A percentile compares a stretch with the other conserved stretches of the same genome.
Conservation (phyloP, 108 stramenopile genomes). For the Nitzschia inconspicua region DNA sequence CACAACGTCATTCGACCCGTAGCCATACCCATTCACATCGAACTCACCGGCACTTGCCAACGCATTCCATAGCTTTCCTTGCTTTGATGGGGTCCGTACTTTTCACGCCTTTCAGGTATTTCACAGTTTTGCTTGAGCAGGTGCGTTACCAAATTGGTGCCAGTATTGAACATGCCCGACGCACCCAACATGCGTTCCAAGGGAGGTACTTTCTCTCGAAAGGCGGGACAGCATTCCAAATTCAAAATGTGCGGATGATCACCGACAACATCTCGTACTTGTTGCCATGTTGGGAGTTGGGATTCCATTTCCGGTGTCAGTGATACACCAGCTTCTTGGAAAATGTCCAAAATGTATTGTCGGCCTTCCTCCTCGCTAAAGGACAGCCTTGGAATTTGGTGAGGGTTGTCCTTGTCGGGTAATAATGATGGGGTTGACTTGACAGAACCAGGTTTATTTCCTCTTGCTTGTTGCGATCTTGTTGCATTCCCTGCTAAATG, state of each 20-base stretch:
- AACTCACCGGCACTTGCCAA: slow-evolving; percentile 60
- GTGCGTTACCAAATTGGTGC: slow-evolving; percentile 74
- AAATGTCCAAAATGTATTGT: slow-evolving; percentile 45
- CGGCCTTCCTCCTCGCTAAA: slow-evolving; percentile 2
- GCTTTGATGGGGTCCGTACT: slow-evolving; percentile 42
- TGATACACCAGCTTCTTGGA: slow-evolving; percentile 40
- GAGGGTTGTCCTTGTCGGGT: background rate
- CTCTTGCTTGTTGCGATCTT: too few species aligned
- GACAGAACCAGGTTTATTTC: too few species aligned
- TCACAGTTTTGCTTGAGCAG: slow-evolving; percentile 72
- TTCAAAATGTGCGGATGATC: slow-evolving; percentile 37
- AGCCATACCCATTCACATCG: background rate
- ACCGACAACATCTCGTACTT: slow-evolving; percentile 56
- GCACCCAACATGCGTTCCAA: slow-evolving; percentile 60
- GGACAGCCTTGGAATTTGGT: too few species aligned
- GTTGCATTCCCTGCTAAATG: background rate
- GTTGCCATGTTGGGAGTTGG: slow-evolving; percentile 56
- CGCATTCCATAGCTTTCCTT: slow-evolving; percentile 70
- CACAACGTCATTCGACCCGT: background rate
- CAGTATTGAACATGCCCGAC: slow-evolving; percentile 77
- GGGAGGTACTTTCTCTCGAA: slow-evolving; percentile 39
- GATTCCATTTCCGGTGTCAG: slow-evolving; percentile 44
- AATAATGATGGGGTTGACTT: too few species aligned
- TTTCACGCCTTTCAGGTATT: slow-evolving; percentile 60
- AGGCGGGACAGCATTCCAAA: slow-evolving; percentile 48